Conservation (phyloP, 164 flowering plant species). For the Stephania japonica region DNA sequence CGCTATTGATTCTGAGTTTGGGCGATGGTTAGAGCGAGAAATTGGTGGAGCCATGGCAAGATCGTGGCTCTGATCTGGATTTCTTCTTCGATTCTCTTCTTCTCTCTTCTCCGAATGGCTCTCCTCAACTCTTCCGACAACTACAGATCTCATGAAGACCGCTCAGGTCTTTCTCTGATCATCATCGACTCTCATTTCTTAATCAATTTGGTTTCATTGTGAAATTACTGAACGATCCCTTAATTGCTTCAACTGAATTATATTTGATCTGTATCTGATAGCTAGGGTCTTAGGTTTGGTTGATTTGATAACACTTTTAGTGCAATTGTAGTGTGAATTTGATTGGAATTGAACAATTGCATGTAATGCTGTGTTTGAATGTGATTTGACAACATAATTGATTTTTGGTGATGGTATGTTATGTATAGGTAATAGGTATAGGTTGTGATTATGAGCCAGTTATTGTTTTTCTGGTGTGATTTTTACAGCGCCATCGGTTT, state of each 20-base stretch:
- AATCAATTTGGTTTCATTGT: neutral
- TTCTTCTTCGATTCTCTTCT: constrained; percentile 40
- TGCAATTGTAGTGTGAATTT: neutral
- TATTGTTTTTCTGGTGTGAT: neutral
- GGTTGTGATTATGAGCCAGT: neutral
- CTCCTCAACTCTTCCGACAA: constrained; percentile 30
- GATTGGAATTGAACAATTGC: neutral
- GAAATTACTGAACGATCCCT: neutral
- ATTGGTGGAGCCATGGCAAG: constrained; percentile 34
- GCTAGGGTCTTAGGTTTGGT: neutral
- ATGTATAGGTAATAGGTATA: neutral
- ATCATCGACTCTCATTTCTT: neutral
- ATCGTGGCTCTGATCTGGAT: constrained; percentile 45
- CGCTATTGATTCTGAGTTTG: neutral
- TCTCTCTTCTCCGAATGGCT: constrained; percentile 43
- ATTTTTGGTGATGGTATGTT: neutral
- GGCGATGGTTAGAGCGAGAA: constrained; percentile 24
- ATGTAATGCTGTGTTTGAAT: neutral
- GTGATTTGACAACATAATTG: neutral
- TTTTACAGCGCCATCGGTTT: constrained; percentile 23
- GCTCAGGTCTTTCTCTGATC: constrained; percentile 27
- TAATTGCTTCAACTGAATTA: neutral
- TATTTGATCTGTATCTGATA: neutral
- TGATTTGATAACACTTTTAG: neutral
- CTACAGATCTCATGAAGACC: constrained; percentile 8